Base-by-base conservation (phyloP, 768 basidiomycete genomes). In the Hygrophorus russula region DNA sequence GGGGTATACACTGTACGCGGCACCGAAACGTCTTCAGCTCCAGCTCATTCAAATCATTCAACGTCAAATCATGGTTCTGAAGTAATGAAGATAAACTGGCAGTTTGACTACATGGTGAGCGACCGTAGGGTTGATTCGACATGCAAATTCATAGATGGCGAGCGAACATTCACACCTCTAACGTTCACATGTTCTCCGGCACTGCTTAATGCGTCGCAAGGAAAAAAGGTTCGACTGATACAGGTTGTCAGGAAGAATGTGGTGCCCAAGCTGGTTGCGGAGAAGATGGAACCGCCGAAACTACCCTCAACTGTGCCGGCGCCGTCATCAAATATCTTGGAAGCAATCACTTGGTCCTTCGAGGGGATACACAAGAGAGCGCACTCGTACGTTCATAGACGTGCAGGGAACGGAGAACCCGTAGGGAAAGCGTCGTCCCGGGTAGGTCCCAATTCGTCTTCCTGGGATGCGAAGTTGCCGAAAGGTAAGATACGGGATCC, bases 1-100 rank as follows among this genome's bases (percentile, higher is more conserved):
- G 87, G 88, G 0, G 76, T 87, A 5, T 91, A 88, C 58, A 72
- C 71, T 10, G 78, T 90, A 10, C 70, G 70, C 20, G 88, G 87
- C 7, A 66, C 62, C 24, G 89, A 91, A 56, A 61, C 66, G 11
- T 54, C 60, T 8, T 59, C 60, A 20, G 44, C 54, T n/a, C 45
- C 56, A 19, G n/a, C 45, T 6, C 24, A 20, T n/a, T 42, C 48
- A 4, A 50, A 56, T 10, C 49, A 52, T 9, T 47, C 46, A 8
- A 53, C 54, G 31, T 31, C 46, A 29, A 53, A 58, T 20, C 41
- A 36, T 15, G 45, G 41, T 18, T 38, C 49, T 39, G 60, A 59
- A 3, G 58, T 62, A 24, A 56, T 57, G 15, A 74, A 70, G 45
- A 61, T 86, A 13, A 62, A 64, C 17, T 91, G 89, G 90, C 74